Base-by-base conservation (phyloP, 345 rosid genomes). In the Sisymbrium irio region DNA sequence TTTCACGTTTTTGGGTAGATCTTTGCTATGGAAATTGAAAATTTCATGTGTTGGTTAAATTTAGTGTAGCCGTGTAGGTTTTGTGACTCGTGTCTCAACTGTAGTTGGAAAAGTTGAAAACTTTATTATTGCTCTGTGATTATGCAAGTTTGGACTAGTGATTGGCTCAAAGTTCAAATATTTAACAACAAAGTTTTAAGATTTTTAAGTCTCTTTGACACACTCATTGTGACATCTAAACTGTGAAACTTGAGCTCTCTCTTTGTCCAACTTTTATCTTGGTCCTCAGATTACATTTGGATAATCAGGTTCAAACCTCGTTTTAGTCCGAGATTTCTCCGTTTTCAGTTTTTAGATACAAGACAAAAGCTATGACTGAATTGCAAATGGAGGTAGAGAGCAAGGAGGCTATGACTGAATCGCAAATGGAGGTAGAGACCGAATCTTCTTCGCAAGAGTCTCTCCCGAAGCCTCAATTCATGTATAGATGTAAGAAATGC, bases 401-500 rank as follows among this genome's bases (percentile, higher is more conserved):
- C 6, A 41, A 41, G 39, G 76, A 41, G 39, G 76, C 9, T 6
- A 13, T 53, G 35, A 53, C 57, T 13, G 9, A 25, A 1, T 40
- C 65, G 49, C 69, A 78, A 61, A 79, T 75, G 74, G 82, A 73
- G 57, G 74, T 58, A 30, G 72, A 72, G 65, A 77, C 47, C 28
- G 22, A 15, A 63, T 20, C 78, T 64, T 61, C 63, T 36, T 1
- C 0, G 2, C 28, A 60, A 8, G 85, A 82, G 45, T 56, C 77
- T 37, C 27, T 53, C 41, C 65, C 80, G 0, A 89, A 83, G 67
- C 87, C 88, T 32, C 83, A 74, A 51, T 79, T 80, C 44, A 77
- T 93, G 39, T 91, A 93, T 76, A 84, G 98, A 51, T 93, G 98
- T 53, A 93, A 85, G 81, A 89, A 84, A 37, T 91, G 96, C 65